Evolutionary conservation across 306 rosid species (phyloP).

Genomic region (Albizia julibrissin): DNA sequence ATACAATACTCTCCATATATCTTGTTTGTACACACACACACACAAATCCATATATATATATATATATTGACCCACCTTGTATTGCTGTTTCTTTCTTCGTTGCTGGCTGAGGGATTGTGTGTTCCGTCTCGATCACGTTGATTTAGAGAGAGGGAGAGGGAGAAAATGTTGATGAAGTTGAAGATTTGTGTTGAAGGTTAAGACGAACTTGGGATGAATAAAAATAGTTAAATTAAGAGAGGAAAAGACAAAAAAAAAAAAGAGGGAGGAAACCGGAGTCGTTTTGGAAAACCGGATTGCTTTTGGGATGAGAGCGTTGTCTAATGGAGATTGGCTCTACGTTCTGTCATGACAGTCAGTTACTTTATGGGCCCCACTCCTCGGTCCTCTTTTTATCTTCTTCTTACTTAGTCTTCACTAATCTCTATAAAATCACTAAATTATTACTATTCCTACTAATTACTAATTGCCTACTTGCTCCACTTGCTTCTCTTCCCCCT

Average conservation of each 20-base stretch:
- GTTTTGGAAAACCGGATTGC: constrained; percentile 54
- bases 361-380: constrained; percentile 16
- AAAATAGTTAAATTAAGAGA: neutral
- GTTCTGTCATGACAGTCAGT: constrained; percentile 15
- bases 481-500: neutral
- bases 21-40: neutral
- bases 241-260: constrained; percentile 18
- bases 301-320: constrained; percentile 58
- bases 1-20: no score
- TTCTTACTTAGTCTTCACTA: neutral
- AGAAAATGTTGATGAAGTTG: neutral
- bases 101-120: neutral
- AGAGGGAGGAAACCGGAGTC: neutral
- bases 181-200: neutral
- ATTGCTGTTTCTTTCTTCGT: neutral
- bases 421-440: neutral
- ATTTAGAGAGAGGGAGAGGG: neutral
- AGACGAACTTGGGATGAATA: neutral
- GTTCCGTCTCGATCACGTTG: neutral
- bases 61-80: neutral
- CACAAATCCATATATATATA: neutral
- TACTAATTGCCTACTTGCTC: constrained; percentile 1
- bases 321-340: constrained; percentile 45
- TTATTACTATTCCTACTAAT: neutral
- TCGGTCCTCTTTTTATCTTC: no score